A percentile compares a stretch with the other conserved stretches of the same genome.
phyloP scores from a whole-genome alignment of 2,329 filamentous ascomycete genomes.

The Periconia sp. region DNA sequence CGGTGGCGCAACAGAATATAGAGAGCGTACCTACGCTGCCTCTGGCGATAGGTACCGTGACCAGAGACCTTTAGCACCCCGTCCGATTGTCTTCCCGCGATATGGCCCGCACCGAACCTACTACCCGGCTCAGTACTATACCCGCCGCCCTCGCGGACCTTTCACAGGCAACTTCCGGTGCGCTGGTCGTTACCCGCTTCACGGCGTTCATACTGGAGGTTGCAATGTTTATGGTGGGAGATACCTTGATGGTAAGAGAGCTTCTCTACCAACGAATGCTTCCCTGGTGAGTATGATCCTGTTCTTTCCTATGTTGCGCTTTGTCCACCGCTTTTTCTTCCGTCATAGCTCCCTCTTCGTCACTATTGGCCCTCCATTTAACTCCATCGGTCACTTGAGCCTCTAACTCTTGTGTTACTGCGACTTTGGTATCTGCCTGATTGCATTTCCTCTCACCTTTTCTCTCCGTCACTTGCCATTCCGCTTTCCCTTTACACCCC shows the following conservation, averaged over 20 bases:
- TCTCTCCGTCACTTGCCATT: conserved; percentile 11
- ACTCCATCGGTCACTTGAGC: conserved; percentile 1
- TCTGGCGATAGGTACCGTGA: conserved; percentile 18
- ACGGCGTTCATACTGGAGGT: conserved; percentile 3
- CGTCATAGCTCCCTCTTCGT: conserved; percentile 20
- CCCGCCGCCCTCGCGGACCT: conserved; percentile 14
- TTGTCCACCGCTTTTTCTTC: conserved; percentile 14
- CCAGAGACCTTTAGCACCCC: neutral
- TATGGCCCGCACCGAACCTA: conserved; percentile 29
- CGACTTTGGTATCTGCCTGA: no score
- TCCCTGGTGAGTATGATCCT: conserved; percentile 30
- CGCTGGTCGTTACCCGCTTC: neutral
- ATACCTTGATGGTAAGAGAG: conserved; percentile 21
- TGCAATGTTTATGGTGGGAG: conserved; percentile 19
- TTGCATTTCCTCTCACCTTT: neutral
- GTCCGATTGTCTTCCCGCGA: conserved; percentile 15
- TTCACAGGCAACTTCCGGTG: neutral
- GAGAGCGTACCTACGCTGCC: conserved; percentile 16
- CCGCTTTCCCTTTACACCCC: neutral
- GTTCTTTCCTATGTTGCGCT: conserved; percentile 16
- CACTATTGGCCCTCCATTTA: neutral
- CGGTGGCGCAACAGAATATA: conserved; percentile 23
- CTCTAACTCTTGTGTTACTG: neutral
- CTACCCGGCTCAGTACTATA: conserved; percentile 36
- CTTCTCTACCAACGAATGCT: conserved; percentile 23